Percentiles rank a stretch among this genome's conserved stretches.
Evolutionary conservation across 768 basidiomycete species (phyloP).

Genomic region (Podaxis pistillaris): DNA sequence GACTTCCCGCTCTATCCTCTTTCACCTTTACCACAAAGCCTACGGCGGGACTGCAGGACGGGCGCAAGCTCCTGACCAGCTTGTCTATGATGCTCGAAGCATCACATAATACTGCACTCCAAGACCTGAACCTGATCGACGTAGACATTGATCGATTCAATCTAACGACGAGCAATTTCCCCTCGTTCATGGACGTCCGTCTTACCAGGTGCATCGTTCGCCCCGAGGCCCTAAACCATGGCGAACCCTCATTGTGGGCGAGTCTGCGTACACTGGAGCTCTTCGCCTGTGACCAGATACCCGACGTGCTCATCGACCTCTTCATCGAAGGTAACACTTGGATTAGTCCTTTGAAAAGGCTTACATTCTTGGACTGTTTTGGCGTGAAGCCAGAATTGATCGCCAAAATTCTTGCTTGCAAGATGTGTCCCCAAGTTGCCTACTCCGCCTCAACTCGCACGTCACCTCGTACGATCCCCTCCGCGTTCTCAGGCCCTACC

Average conservation of each 20-base stretch:
- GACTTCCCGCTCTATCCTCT: slow-evolving; percentile 7
- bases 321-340: neutral
- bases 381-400: neutral
- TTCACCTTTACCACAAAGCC: slow-evolving; percentile 1
- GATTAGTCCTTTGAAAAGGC: neutral
- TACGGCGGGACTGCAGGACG: slow-evolving; percentile 5
- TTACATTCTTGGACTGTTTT: neutral
- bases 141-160: slow-evolving; percentile 10
- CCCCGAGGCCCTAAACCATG: neutral
- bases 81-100: slow-evolving; percentile 8
- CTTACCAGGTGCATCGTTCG: slow-evolving; percentile 9
- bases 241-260: neutral
- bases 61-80: slow-evolving; percentile 3
- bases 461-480: neutral
- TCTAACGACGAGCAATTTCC: neutral
- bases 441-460: neutral
- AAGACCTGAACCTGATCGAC: slow-evolving; percentile 4
- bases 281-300: slow-evolving; percentile 1
- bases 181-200: slow-evolving; percentile 2
- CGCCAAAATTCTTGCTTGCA: neutral
- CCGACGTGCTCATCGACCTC: neutral
- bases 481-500: neutral
- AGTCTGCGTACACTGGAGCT: neutral
- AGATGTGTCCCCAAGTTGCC: neutral
- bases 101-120: slow-evolving; percentile 6